phyloP scores from a whole-genome alignment of 257 asterid species.

The Lavandula angustifolia region DNA sequence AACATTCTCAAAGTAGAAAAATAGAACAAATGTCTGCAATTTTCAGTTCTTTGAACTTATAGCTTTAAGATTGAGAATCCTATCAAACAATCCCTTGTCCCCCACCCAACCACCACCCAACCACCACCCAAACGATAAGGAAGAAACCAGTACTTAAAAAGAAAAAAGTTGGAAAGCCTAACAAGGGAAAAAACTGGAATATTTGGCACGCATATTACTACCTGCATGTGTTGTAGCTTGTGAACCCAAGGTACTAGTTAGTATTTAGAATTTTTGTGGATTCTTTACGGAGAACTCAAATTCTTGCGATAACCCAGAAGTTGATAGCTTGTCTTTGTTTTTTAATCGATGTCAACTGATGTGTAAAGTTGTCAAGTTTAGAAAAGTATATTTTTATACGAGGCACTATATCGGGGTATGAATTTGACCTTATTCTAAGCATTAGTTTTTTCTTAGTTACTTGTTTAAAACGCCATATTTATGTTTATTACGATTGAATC shows the following conservation, averaged over 20 bases:
- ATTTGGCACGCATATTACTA: not conserved
- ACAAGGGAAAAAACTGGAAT: not conserved
- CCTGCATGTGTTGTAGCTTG: not conserved
- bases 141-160: not conserved
- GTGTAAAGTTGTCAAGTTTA: no score
- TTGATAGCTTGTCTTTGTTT: not conserved
- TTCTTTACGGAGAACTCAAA: not conserved
- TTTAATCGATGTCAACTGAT: no score
- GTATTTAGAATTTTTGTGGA: conserved; percentile 5
- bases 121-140: not conserved
- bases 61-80: conserved; percentile 17
- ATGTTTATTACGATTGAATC: not conserved
- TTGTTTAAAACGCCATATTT: not conserved
- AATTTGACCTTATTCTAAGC: conserved; percentile 1
- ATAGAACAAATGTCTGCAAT: conserved; percentile 9
- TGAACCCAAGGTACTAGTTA: not conserved
- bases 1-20: conserved; percentile 6
- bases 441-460: conserved; percentile 1
- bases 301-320: not conserved
- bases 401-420: not conserved
- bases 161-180: not conserved
- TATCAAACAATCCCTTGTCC: not conserved
- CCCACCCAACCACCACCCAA: not conserved
- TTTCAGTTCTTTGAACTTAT: conserved; percentile 1
- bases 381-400: no score